Conservation (phyloP, 2,329 filamentous ascomycete genomes). For the Coccinonectria pachysandricola region DNA sequence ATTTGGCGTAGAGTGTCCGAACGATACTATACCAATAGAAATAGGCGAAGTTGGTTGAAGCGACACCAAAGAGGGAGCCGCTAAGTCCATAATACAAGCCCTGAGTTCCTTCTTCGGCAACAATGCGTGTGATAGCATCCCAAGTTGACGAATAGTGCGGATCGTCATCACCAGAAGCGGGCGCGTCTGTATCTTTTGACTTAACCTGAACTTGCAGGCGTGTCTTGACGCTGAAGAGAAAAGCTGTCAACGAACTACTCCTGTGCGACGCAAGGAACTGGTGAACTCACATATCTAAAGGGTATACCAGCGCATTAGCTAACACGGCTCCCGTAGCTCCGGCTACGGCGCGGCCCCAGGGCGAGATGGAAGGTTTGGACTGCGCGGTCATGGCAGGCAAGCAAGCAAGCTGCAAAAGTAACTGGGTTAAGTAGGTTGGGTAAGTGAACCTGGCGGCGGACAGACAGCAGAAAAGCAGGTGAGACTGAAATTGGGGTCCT, state of each 20-base stretch:
- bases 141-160: conserved; percentile 78
- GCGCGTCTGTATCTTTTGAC: conserved; percentile 44
- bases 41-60: conserved; percentile 97
- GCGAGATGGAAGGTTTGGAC: conserved; percentile 65
- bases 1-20: conserved; percentile 64
- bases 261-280: neutral
- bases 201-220: conserved; percentile 82
- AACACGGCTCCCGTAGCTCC: conserved; percentile 88
- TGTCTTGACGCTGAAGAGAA: conserved; percentile 69
- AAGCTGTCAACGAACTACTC: conserved; percentile 1
- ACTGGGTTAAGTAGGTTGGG: no score
- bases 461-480: neutral
- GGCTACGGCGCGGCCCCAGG: conserved; percentile 88
- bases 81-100: conserved; percentile 86
- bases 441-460: neutral
- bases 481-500: neutral
- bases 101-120: conserved; percentile 64
- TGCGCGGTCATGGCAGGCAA: conserved; percentile 37
- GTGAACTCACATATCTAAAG: conserved; percentile 76
- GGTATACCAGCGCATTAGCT: conserved; percentile 92
- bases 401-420: no score
- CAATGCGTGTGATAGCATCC: conserved; percentile 80
- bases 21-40: conserved; percentile 98
- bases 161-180: conserved; percentile 33
- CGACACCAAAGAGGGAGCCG: conserved; percentile 80